phyloP scores from a whole-genome alignment of 208 protist species.

The Crithidia brevicula region DNA sequence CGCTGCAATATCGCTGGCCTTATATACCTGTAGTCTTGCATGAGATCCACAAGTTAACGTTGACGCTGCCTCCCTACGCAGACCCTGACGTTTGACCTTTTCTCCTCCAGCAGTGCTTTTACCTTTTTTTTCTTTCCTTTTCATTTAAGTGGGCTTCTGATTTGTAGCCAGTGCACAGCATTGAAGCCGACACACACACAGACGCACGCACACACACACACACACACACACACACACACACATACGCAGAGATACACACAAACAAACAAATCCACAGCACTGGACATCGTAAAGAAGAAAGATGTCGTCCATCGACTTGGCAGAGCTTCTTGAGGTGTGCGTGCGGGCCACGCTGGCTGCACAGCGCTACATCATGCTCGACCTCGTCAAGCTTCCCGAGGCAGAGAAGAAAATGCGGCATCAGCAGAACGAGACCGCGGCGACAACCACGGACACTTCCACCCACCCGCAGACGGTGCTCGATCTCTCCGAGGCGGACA shows the following conservation, averaged over 20 bases:
- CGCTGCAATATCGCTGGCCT: no score
- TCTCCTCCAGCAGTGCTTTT: neutral
- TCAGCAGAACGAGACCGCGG: conserved; percentile 7
- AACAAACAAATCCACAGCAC: no score
- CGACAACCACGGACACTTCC: neutral
- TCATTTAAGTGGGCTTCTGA: conserved; percentile 5
- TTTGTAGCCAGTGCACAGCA: no score
- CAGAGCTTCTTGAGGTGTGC: conserved; percentile 49
- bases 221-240: neutral
- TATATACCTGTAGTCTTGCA: no score
- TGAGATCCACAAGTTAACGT: no score
- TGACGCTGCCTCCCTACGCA: no score
- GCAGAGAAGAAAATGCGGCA: conserved; percentile 1
- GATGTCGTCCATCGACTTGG: conserved; percentile 46
- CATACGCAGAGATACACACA: no score
- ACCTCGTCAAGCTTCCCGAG: conserved; percentile 32
- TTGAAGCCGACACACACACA: no score
- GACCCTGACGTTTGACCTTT: no score
- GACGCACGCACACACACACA: no score
- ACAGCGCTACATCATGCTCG: conserved; percentile 57
- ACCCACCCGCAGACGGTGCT: conserved; percentile 34
- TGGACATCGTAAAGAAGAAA: neutral
- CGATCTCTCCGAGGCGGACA: conserved; percentile 26
- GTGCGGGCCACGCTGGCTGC: conserved; percentile 39
- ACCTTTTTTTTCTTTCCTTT: conserved; percentile 14